These are phyloP conservation scores for Aspergillus nidulans DNA, from an alignment of 495 filamentous ascomycete species.

Conservation along the genomic window DNA sequence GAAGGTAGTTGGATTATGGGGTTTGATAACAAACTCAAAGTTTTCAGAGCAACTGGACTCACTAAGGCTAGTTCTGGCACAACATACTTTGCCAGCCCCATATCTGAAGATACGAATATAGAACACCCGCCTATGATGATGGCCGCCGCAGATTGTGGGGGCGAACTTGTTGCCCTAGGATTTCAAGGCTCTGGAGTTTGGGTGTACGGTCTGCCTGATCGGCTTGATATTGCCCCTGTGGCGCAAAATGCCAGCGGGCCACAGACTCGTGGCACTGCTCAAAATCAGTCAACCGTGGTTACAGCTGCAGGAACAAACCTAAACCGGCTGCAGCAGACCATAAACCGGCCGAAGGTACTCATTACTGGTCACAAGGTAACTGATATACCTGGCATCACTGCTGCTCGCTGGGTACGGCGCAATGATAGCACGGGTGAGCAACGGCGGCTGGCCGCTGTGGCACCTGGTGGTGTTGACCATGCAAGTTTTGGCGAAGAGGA, in stretches of 20 bases:
- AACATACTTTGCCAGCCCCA: constrained; percentile 76
- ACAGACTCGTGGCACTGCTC: constrained; percentile 10
- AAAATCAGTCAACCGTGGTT: constrained; percentile 5
- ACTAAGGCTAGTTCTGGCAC: constrained; percentile 72
- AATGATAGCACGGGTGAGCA: constrained; percentile 5
- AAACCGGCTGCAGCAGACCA: constrained; percentile 28
- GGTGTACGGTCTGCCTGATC: constrained; percentile 75
- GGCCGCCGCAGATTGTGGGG: constrained; percentile 61
- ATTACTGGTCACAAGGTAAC: constrained; percentile 36
- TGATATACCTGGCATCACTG: constrained; percentile 41
- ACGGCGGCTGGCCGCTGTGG: constrained; percentile 64
- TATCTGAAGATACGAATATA: constrained; percentile 27
- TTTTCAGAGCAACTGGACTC: constrained; percentile 70
- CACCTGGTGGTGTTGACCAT: constrained; percentile 65
- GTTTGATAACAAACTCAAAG: constrained; percentile 70
- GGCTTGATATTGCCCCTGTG: constrained; percentile 53
- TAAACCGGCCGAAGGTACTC: constrained; percentile 33
- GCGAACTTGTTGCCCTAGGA: constrained; percentile 71
- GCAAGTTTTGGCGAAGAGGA: constrained; percentile 64
- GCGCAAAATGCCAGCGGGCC: constrained; percentile 13
- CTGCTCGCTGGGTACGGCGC: constrained; percentile 39
- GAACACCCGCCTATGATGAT: constrained; percentile 59
- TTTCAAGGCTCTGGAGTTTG: constrained; percentile 70
- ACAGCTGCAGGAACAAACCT: constrained; percentile 21
- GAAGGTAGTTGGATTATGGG: constrained; percentile 77